Evolutionary conservation across 768 basidiomycete genomes (phyloP).

Genomic region (Lanmaoa rubissima): DNA sequence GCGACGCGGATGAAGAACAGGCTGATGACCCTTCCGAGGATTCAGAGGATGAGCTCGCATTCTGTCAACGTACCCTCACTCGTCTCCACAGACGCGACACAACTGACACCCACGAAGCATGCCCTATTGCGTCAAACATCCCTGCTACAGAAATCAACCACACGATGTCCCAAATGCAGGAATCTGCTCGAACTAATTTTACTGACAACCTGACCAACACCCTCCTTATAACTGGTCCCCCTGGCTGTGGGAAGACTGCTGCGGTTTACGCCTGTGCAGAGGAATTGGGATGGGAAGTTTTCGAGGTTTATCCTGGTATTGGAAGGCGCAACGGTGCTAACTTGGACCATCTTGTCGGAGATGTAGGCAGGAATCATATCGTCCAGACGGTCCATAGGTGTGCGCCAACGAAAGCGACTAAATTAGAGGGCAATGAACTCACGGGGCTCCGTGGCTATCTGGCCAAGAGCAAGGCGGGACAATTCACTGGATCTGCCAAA

Average conservation of each 20-base stretch:
- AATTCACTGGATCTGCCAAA: neutral
- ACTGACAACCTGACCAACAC: slow-evolving; percentile 71
- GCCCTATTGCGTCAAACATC: neutral
- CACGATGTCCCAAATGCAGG: slow-evolving; percentile 9
- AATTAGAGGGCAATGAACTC: slow-evolving; percentile 5
- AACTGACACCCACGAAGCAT: neutral
- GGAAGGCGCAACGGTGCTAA: slow-evolving; percentile 83
- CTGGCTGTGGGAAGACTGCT: slow-evolving; percentile 88
- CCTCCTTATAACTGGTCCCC: slow-evolving; percentile 79
- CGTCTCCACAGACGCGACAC: slow-evolving; percentile 16
- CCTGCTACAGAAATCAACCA: slow-evolving; percentile 3
- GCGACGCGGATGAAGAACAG: slow-evolving; percentile 33
- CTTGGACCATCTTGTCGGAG: slow-evolving; percentile 80
- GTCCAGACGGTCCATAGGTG: slow-evolving; percentile 42
- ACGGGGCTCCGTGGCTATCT: slow-evolving; percentile 20
- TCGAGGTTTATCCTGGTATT: slow-evolving; percentile 95
- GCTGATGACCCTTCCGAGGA: slow-evolving; percentile 36
- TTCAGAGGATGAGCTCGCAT: slow-evolving; percentile 36
- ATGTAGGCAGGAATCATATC: slow-evolving; percentile 91
- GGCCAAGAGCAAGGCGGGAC: slow-evolving; percentile 6
- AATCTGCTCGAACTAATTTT: slow-evolving; percentile 29
- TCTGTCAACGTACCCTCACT: slow-evolving; percentile 25
- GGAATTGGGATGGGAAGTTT: slow-evolving; percentile 94
- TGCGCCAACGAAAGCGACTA: slow-evolving; percentile 5
- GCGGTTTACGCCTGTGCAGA: slow-evolving; percentile 91